These are phyloP conservation scores for Aspergillus spinulosporus DNA, from an alignment of 2,329 filamentous ascomycete species.

Conservation along the genomic window DNA sequence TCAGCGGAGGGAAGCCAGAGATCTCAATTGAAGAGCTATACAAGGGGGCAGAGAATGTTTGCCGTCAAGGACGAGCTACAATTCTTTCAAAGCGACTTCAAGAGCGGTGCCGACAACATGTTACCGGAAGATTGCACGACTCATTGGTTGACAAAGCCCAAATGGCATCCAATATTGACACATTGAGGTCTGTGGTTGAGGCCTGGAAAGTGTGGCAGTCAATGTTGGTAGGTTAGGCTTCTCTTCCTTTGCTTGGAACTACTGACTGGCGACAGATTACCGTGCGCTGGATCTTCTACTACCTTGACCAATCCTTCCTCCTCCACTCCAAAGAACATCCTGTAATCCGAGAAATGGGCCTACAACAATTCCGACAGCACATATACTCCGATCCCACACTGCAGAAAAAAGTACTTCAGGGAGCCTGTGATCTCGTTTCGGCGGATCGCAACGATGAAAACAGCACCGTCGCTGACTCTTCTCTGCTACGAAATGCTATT, in stretches of 20 bases:
- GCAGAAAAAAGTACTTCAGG: constrained; percentile 59
- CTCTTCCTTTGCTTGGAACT: background rate
- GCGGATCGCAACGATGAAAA: constrained; percentile 63
- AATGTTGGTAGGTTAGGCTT: constrained; percentile 62
- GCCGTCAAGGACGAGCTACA: constrained; percentile 71
- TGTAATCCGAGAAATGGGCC: constrained; percentile 78
- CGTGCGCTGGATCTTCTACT: constrained; percentile 88
- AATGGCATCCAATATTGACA: constrained; percentile 61
- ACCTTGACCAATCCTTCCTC: constrained; percentile 86
- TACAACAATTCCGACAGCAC: constrained; percentile 68
- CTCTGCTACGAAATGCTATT: constrained; percentile 71
- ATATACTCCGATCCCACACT: constrained; percentile 58
- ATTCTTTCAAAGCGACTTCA: constrained; percentile 68
- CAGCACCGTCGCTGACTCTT: constrained; percentile 58
- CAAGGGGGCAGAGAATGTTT: constrained; percentile 86
- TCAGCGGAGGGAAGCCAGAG: constrained; percentile 62
- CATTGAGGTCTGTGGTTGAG: constrained; percentile 60
- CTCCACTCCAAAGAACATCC: constrained; percentile 68
- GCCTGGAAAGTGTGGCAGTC: constrained; percentile 77
- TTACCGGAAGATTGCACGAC: constrained; percentile 56
- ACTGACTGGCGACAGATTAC: constrained; percentile 55
- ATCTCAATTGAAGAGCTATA: constrained; percentile 87
- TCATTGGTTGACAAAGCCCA: constrained; percentile 58
- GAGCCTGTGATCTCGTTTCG: constrained; percentile 74
- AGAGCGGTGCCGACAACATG: constrained; percentile 65